These are phyloP conservation scores for Scedosporium apiospermum DNA, from an alignment of 2,329 filamentous ascomycete species.

Conservation along the genomic window DNA sequence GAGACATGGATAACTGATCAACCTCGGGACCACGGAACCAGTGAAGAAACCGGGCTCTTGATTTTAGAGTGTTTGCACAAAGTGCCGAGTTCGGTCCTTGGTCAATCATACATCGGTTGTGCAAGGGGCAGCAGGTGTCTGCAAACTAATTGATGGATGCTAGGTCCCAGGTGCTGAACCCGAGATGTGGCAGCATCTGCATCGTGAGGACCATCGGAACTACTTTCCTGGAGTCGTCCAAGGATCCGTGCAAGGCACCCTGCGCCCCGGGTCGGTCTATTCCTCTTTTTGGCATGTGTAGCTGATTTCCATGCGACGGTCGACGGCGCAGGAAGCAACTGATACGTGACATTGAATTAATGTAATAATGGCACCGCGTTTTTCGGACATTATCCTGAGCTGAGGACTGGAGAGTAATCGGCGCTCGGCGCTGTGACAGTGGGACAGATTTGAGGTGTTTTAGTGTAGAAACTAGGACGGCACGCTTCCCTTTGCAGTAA, in stretches of 20 bases:
- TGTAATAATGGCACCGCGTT: neutral
- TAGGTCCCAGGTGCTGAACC: neutral
- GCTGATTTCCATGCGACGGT: too few species aligned
- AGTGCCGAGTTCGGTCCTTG: neutral
- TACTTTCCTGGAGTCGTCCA: neutral
- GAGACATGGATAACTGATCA: too few species aligned
- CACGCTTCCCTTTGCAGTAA: neutral
- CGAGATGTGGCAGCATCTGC: neutral
- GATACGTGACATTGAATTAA: neutral
- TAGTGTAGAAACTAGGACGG: neutral
- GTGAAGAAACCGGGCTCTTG: too few species aligned
- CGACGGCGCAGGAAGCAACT: too few species aligned
- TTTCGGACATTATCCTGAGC: neutral
- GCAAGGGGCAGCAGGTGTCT: neutral
- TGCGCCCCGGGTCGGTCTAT: neutral
- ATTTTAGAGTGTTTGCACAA: too few species aligned
- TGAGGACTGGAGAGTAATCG: too few species aligned
- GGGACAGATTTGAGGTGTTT: neutral
- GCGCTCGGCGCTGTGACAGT: too few species aligned
- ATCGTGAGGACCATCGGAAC: neutral
- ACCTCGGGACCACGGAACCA: too few species aligned
- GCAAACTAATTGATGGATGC: neutral
- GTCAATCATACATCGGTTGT: neutral
- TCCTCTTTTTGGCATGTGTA: too few species aligned
- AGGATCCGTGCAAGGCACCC: neutral